These are phyloP conservation scores for Colletotrichum sojae DNA, from an alignment of 2,329 filamentous ascomycete species.

Conservation along the genomic window DNA sequence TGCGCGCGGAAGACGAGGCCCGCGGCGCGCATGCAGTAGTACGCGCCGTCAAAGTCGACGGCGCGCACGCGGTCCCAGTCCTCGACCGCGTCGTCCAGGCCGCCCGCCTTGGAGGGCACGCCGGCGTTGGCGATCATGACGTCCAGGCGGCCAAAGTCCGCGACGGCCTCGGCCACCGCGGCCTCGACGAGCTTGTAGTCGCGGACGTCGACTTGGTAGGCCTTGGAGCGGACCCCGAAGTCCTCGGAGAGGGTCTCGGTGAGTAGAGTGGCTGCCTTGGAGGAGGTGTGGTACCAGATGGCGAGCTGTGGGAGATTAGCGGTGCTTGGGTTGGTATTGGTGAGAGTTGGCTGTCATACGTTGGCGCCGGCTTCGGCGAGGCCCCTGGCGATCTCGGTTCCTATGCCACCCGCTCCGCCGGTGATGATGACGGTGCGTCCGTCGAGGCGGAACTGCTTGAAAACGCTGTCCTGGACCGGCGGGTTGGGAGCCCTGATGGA, in stretches of 20 bases:
- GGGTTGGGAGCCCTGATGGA: constrained; percentile 31
- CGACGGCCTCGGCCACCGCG: constrained; percentile 46
- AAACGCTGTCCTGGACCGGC: constrained; percentile 23
- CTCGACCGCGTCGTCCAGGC: constrained; percentile 48
- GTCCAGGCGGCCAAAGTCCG: constrained; percentile 54
- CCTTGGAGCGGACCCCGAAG: constrained; percentile 42
- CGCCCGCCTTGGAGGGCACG: constrained; percentile 50
- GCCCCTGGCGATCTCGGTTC: constrained; percentile 25
- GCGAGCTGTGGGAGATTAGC: constrained; percentile 6
- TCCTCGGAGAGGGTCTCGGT: constrained; percentile 21
- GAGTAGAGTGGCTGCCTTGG: constrained; percentile 10
- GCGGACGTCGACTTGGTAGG: constrained; percentile 55
- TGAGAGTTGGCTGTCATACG: constrained; percentile 17
- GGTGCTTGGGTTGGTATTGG: background rate
- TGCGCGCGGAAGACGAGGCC: constrained; percentile 52
- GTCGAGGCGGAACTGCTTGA: constrained; percentile 39
- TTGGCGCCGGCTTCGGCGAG: constrained; percentile 34
- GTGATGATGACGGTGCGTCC: constrained; percentile 31
- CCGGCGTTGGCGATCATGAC: constrained; percentile 54
- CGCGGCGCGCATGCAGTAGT: constrained; percentile 52
- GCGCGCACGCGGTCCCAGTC: constrained; percentile 49
- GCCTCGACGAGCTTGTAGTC: constrained; percentile 48
- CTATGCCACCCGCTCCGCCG: constrained; percentile 27
- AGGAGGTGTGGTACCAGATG: constrained; percentile 32
- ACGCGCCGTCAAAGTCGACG: constrained; percentile 51